Percentiles rank a stretch among this genome's conserved stretches.
Conservation (phyloP, 345 rosid species). For the Salix arbutifolia region DNA sequence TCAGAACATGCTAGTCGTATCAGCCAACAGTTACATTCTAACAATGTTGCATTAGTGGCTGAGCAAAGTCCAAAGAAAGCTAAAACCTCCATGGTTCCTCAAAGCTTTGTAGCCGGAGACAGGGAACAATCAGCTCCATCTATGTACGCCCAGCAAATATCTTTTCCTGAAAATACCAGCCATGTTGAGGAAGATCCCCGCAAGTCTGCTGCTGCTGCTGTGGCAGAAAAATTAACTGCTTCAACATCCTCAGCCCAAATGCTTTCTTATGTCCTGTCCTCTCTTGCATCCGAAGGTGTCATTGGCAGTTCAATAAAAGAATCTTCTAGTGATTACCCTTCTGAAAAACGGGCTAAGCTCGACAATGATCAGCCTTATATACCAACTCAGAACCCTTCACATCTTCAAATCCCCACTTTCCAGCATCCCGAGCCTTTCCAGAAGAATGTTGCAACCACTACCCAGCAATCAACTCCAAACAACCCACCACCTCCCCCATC, state of each 20-base stretch:
- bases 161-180: slow-evolving; percentile 29
- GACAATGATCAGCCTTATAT: slow-evolving; percentile 54
- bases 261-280: slow-evolving; percentile 91
- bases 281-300: slow-evolving; percentile 84
- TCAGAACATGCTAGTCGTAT: slow-evolving; percentile 48
- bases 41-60: slow-evolving; percentile 30
- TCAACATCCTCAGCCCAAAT: slow-evolving; percentile 86
- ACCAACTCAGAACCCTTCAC: slow-evolving; percentile 40
- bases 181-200: slow-evolving; percentile 48
- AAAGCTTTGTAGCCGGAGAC: slow-evolving; percentile 40
- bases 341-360: slow-evolving; percentile 73
- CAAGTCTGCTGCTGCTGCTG: slow-evolving; percentile 77
- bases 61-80: slow-evolving; percentile 49
- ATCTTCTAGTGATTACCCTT: slow-evolving; percentile 42
- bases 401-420: slow-evolving; percentile 25
- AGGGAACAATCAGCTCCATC: slow-evolving; percentile 61
- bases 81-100: slow-evolving; percentile 32
- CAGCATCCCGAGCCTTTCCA: slow-evolving; percentile 33
- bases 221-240: slow-evolving; percentile 85
- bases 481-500: slow-evolving; percentile 56
- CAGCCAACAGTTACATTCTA: slow-evolving; percentile 43
- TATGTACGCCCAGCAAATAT: slow-evolving; percentile 47
- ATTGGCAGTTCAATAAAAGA: slow-evolving; percentile 49
- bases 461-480: slow-evolving; percentile 31
- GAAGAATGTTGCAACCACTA: slow-evolving; percentile 18